phyloP scores from a whole-genome alignment of 352 stramenopile species.

The Phytophthora ohioensis region DNA sequence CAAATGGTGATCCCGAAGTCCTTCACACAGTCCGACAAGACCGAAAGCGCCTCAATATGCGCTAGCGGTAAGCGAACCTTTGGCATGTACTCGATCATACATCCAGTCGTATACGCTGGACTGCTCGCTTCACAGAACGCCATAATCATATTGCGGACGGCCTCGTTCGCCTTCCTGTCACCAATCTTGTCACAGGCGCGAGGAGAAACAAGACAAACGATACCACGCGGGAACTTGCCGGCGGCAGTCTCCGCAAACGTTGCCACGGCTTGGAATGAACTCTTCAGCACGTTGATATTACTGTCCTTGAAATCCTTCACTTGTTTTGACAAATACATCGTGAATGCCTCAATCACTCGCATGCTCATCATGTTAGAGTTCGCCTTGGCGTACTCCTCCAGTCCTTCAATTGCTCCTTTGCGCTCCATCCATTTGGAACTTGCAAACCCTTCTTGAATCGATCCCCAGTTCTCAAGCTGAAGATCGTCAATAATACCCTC shows the following conservation, averaged over 20 bases:
- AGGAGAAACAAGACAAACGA: conserved; percentile 77
- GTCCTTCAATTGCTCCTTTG: conserved; percentile 74
- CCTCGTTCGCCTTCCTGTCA: conserved; percentile 81
- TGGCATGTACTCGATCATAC: conserved; percentile 78
- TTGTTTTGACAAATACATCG: conserved; percentile 74
- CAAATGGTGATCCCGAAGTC: conserved; percentile 83
- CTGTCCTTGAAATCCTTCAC: conserved; percentile 91
- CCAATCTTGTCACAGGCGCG: conserved; percentile 84
- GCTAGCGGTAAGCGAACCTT: conserved; percentile 84
- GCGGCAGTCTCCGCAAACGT: conserved; percentile 69
- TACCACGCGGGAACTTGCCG: conserved; percentile 74
- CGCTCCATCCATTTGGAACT: conserved; percentile 88
- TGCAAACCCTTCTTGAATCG: conserved; percentile 64
- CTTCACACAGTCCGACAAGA: conserved; percentile 72
- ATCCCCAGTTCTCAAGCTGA: conserved; percentile 65
- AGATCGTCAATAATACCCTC: conserved; percentile 65
- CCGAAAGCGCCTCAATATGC: conserved; percentile 73
- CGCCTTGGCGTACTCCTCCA: conserved; percentile 67
- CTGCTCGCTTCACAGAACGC: conserved; percentile 80
- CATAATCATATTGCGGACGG: conserved; percentile 76
- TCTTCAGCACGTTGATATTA: conserved; percentile 91
- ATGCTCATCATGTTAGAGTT: conserved; percentile 66
- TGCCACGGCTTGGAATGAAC: conserved; percentile 82
- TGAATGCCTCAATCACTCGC: conserved; percentile 77
- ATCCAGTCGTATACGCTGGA: conserved; percentile 79